A percentile compares a stretch with the other conserved stretches of the same genome.
These are phyloP conservation scores for Nicotiana undulata DNA, from an alignment of 257 asterid species.

Conservation along the genomic window DNA sequence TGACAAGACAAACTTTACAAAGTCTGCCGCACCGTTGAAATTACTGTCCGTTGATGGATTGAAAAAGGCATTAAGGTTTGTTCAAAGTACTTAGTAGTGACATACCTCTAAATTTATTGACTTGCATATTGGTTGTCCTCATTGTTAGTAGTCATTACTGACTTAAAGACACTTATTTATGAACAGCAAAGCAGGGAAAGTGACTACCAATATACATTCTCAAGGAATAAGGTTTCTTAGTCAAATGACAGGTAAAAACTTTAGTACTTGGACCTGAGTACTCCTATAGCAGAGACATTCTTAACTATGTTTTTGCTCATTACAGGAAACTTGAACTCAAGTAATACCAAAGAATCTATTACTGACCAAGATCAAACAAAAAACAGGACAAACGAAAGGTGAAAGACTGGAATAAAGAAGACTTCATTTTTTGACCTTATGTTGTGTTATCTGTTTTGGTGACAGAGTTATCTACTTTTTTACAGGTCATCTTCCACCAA, in stretches of 20 bases:
- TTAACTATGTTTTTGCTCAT: conserved; percentile 5
- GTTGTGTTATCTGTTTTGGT: conserved; percentile 4
- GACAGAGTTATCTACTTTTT: conserved; percentile 6
- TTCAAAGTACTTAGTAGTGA: background rate
- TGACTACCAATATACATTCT: conserved; percentile 70
- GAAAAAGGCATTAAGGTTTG: conserved; percentile 79
- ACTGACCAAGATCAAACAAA: conserved; percentile 25
- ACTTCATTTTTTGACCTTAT: background rate
- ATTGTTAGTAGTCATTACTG: background rate
- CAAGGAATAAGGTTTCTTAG: conserved; percentile 86
- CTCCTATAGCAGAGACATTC: background rate
- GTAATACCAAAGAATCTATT: conserved; percentile 21
- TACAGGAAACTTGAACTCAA: conserved; percentile 35
- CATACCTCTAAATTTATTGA: background rate
- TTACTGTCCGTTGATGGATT: conserved; percentile 75
- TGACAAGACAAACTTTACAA: conserved; percentile 31
- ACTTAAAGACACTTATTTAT: background rate
- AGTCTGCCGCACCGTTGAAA: conserved; percentile 54
- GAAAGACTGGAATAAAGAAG: background rate
- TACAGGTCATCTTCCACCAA: conserved; percentile 17
- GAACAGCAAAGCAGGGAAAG: conserved; percentile 72
- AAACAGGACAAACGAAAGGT: conserved; percentile 43
- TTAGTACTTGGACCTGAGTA: background rate
- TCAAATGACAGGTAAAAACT: conserved; percentile 55
- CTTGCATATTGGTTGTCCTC: background rate